These are phyloP conservation scores for Botrytis byssoidea DNA, from an alignment of 2,329 filamentous ascomycete genomes.

Conservation along the genomic window DNA sequence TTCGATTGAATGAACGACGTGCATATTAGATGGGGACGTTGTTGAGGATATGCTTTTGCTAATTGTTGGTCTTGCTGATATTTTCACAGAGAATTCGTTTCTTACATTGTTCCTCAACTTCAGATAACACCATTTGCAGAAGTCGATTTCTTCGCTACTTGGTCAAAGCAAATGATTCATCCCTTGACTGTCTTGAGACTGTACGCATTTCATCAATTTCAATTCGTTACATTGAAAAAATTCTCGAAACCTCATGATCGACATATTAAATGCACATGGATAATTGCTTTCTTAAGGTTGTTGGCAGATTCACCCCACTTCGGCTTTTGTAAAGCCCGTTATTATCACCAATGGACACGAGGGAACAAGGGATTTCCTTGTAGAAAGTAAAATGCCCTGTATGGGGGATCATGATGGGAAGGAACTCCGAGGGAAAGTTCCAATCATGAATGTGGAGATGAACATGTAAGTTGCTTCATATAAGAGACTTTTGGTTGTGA, in stretches of 20 bases:
- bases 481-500: not conserved
- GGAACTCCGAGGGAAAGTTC: not conserved
- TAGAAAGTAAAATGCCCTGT: not conserved
- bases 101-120: not conserved
- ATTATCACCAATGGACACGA: constrained; percentile 9
- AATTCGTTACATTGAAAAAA: not conserved
- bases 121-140: not conserved
- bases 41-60: not conserved
- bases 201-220: not conserved
- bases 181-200: not conserved
- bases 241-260: not conserved
- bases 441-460: constrained; percentile 1
- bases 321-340: not conserved
- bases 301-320: constrained; percentile 1
- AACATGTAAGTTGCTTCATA: not conserved
- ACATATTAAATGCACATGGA: not conserved
- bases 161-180: not conserved
- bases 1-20: not conserved
- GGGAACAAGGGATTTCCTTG: not conserved
- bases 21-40: not conserved
- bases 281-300: not conserved
- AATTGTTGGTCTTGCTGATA: not conserved
- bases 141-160: not conserved
- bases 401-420: not conserved
- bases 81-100: not conserved